phyloP scores from a whole-genome alignment of 805 yeast genomes.

The Nematodospora valgi region DNA sequence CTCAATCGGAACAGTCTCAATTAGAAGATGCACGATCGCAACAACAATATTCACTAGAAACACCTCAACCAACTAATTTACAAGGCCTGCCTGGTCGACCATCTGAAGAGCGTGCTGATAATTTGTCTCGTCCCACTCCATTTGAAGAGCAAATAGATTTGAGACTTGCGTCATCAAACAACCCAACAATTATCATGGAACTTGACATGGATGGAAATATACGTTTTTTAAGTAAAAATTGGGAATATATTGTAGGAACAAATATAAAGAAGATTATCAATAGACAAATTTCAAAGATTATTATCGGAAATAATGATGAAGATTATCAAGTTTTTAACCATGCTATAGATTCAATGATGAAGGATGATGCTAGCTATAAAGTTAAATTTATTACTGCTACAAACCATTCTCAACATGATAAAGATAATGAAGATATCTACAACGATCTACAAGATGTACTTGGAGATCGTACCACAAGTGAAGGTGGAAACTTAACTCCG shows the following conservation, averaged over 20 bases:
- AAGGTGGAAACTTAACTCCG: conserved; percentile 22
- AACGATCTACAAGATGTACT: conserved; percentile 2
- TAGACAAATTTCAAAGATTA: conserved; percentile 58
- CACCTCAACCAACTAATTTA: conserved; percentile 4
- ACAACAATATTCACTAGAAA: neutral
- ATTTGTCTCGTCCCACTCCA: neutral
- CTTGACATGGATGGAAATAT: conserved; percentile 76
- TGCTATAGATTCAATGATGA: conserved; percentile 67
- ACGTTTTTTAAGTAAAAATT: conserved; percentile 68
- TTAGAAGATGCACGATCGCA: neutral
- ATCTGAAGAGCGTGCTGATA: neutral
- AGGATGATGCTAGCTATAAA: conserved; percentile 73
- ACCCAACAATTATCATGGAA: conserved; percentile 80
- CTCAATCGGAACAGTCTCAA: conserved; percentile 1
- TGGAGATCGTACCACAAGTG: conserved; percentile 6
- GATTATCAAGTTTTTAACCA: conserved; percentile 67
- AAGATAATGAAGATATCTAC: conserved; percentile 9
- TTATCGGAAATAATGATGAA: conserved; percentile 55
- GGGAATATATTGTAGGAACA: conserved; percentile 79
- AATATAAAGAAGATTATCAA: conserved; percentile 49
- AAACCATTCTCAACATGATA: conserved; percentile 13
- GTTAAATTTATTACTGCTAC: conserved; percentile 67
- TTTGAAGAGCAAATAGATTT: conserved; percentile 50
- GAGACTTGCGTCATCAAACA: conserved; percentile 60
- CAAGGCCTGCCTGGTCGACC: neutral